These are phyloP conservation scores for Sabuloglossum arenarium DNA, from an alignment of 495 filamentous ascomycete genomes.

Conservation along the genomic window DNA sequence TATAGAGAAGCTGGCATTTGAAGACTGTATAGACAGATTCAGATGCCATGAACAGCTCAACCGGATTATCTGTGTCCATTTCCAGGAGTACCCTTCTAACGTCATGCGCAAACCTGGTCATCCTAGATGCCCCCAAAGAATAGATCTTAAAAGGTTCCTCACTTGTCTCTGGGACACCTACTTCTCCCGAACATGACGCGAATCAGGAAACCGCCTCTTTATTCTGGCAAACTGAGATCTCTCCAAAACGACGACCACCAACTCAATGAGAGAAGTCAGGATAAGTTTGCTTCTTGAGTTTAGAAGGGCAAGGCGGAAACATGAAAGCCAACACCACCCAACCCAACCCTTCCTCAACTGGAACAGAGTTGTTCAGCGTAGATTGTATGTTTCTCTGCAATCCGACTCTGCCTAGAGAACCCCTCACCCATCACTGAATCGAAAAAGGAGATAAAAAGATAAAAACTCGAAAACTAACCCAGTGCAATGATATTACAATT, in stretches of 20 bases:
- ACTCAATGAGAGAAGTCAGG: background rate
- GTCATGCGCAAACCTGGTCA: background rate
- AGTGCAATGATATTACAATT: slow-evolving; percentile 1
- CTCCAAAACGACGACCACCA: background rate
- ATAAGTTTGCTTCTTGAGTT: background rate
- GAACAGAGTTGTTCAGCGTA: slow-evolving; percentile 1
- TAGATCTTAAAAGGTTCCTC: background rate
- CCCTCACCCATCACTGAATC: background rate
- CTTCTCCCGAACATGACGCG: background rate
- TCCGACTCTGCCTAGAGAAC: background rate
- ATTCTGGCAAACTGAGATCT: background rate
- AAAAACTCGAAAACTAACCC: background rate
- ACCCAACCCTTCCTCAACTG: background rate
- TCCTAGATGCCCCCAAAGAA: background rate
- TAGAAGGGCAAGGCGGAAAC: background rate
- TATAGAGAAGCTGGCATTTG: background rate
- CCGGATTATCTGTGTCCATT: background rate
- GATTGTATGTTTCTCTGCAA: background rate
- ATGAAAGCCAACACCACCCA: background rate
- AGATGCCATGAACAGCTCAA: background rate
- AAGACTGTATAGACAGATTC: background rate
- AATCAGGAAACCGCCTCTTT: background rate
- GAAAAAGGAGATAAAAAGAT: background rate
- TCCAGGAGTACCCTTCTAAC: background rate
- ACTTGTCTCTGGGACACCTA: background rate